A percentile compares a stretch with the other conserved stretches of the same genome.
These are phyloP conservation scores for Withania somnifera DNA, from an alignment of 305 asterid species.

Conservation along the genomic window DNA sequence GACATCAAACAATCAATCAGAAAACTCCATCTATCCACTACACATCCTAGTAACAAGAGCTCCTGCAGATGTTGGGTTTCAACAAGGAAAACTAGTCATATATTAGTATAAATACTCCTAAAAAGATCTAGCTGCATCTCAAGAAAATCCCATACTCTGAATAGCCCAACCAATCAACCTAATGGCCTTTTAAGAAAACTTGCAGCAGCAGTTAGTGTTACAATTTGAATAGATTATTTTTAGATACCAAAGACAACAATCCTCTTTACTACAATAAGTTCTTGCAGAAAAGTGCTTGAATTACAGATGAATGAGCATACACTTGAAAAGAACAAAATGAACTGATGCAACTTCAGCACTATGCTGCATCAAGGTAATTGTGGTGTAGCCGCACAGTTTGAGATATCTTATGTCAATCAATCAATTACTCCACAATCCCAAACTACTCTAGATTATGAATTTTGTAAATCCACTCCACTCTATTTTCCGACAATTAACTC, in stretches of 20 bases:
- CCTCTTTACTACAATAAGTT: not conserved
- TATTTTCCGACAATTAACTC: not conserved
- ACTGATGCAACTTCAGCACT: not conserved
- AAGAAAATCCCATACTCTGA: not conserved
- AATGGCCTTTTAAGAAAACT: not conserved
- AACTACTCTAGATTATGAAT: not conserved
- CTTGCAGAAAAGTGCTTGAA: not conserved
- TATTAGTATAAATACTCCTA: not conserved
- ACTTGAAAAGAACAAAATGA: not conserved
- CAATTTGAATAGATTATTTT: not conserved
- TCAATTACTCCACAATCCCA: not conserved
- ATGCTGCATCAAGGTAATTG: not conserved
- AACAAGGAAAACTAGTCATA: not conserved
- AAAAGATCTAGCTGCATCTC: not conserved
- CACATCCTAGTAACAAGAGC: conserved; percentile 52
- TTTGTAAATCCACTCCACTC: not conserved
- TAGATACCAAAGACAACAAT: not conserved
- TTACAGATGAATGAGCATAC: not conserved
- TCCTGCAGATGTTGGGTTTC: conserved; percentile 31
- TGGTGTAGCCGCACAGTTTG: not conserved
- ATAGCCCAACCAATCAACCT: not conserved
- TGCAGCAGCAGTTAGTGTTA: not conserved
- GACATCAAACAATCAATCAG: conserved; percentile 42
- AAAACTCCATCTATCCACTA: conserved; percentile 48
- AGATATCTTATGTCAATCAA: not conserved